These are phyloP conservation scores for Fraxinus floribunda DNA, from an alignment of 305 asterid genomes.

Conservation along the genomic window DNA sequence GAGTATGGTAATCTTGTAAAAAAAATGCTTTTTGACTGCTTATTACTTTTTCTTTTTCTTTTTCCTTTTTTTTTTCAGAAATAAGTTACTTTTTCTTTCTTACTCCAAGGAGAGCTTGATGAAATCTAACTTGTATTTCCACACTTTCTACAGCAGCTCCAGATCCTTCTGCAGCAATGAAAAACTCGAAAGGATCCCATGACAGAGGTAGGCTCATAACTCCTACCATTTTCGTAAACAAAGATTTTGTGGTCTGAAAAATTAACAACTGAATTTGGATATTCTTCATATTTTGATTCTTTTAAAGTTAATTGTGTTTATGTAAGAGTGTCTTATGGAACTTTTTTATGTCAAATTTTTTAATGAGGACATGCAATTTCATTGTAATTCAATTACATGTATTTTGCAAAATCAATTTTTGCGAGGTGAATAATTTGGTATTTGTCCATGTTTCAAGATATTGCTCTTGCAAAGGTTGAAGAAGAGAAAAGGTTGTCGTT, in stretches of 20 bases:
- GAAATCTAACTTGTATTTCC: neutral
- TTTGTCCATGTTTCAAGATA: slow-evolving; percentile 43
- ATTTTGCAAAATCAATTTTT: neutral
- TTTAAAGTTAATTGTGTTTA: no score
- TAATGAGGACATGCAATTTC: neutral
- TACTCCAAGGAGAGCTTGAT: neutral
- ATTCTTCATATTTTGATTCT: neutral
- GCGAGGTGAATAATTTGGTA: neutral
- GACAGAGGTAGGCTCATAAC: slow-evolving; percentile 45
- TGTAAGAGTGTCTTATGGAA: neutral
- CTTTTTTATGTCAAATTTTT: neutral
- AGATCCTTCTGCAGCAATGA: slow-evolving; percentile 34
- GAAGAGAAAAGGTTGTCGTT: slow-evolving; percentile 62
- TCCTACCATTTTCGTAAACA: neutral
- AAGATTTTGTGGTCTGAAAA: slow-evolving; percentile 3
- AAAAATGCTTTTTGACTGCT: neutral
- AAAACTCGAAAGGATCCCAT: slow-evolving; percentile 42
- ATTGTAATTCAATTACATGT: neutral
- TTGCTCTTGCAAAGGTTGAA: slow-evolving; percentile 75
- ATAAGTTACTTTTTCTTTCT: neutral
- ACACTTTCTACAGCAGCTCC: slow-evolving; percentile 34
- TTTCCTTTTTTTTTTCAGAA: neutral
- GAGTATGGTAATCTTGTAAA: neutral
- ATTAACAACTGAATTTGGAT: neutral
- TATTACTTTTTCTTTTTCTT: neutral